Evolutionary conservation across 1,284 basidiomycete species (phyloP), one percentile per base, ranked within the genome.

Genomic region (Sanghuangporus baumii): DNA sequence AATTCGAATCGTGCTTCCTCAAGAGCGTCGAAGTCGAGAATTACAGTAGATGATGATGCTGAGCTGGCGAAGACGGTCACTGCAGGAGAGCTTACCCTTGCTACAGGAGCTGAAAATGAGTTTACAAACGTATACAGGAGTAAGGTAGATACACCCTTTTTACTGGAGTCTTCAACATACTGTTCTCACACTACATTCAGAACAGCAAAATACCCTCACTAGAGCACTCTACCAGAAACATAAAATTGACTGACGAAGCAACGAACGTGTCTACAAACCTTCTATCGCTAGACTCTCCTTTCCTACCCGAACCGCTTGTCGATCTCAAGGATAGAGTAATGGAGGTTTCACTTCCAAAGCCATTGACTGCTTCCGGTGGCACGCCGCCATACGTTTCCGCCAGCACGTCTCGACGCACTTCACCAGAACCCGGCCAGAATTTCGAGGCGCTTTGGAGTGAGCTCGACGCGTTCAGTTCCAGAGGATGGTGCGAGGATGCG

Each of bases 261-360:
- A 34, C 62, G 82, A 81, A 70, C 68, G 12, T 72, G 76, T 54
- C 77, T 46, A 7, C 43, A 79, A 36, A 89, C 71, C 78, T 91
- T 51, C 89, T 91, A 65, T 74, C 81, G 6, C 78, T 91, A 36
- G 88, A 91, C 70, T 84, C 86, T 1, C 86, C 87, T 0, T 87
- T 86, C 73, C 73, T 82, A 50, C 69, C 77, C 16, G 84, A 86
- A 64, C 75, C 78, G 74, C 57, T 72, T 70, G 56, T 62, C 2
- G 57, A 62, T 36, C 12, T 51, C 16, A 46, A 46, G 20, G 57
- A 37, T 43, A 51, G 43, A 7, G 11, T 37, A 9, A 31, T 47
- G 8, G 34, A 55, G 37, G 3, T 47, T 6, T 46, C 61, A 20
- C 16, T 3, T n/a, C 16, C 43, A 16, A 46, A 16, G 20, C 43